A percentile compares a stretch with the other conserved stretches of the same genome.
Evolutionary conservation across 2,329 filamentous ascomycete genomes (phyloP).

Genomic region (Daldinia eschscholtzii): DNA sequence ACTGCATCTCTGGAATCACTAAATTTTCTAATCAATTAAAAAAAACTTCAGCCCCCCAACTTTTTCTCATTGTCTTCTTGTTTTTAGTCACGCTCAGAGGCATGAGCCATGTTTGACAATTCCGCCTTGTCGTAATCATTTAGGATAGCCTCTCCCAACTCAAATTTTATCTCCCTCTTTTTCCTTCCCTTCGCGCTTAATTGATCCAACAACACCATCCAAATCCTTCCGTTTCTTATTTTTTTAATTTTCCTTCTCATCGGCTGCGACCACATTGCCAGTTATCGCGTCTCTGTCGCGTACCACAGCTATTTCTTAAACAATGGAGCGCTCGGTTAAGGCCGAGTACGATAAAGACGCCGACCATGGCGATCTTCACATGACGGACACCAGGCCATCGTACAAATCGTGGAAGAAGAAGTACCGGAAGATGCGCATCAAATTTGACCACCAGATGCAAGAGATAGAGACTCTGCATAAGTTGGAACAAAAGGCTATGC

Average conservation of each 20-base stretch:
- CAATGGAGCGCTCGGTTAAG: slow-evolving; percentile 50
- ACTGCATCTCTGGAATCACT: slow-evolving; percentile 9
- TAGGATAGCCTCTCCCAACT: slow-evolving; percentile 11
- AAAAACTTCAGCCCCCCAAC: slow-evolving; percentile 8
- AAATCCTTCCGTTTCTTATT: slow-evolving; percentile 2
- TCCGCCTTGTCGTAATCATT: slow-evolving; percentile 16
- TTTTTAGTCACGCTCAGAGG: slow-evolving; percentile 16
- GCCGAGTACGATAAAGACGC: slow-evolving; percentile 53
- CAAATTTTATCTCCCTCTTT: slow-evolving; percentile 22
- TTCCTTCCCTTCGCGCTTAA: slow-evolving; percentile 5
- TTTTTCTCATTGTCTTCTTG: slow-evolving; percentile 16
- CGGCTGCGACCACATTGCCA: background rate
- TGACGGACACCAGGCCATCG: slow-evolving; percentile 62
- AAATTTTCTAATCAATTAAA: slow-evolving; percentile 4
- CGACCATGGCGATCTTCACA: slow-evolving; percentile 52
- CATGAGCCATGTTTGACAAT: slow-evolving; percentile 22
- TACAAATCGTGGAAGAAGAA: slow-evolving; percentile 89
- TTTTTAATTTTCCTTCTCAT: slow-evolving; percentile 18
- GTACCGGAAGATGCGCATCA: slow-evolving; percentile 89
- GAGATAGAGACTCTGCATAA: slow-evolving; percentile 86
- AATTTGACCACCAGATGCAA: slow-evolving; percentile 82
- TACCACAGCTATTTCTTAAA: background rate
- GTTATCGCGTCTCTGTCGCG: slow-evolving; percentile 7
- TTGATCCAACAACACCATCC: background rate
- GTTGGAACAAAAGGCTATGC: slow-evolving; percentile 82